A percentile compares a stretch with the other conserved stretches of the same genome.
Evolutionary conservation across 2,329 filamentous ascomycete species (phyloP).

Genomic region (Sporothrix euskadiensis): DNA sequence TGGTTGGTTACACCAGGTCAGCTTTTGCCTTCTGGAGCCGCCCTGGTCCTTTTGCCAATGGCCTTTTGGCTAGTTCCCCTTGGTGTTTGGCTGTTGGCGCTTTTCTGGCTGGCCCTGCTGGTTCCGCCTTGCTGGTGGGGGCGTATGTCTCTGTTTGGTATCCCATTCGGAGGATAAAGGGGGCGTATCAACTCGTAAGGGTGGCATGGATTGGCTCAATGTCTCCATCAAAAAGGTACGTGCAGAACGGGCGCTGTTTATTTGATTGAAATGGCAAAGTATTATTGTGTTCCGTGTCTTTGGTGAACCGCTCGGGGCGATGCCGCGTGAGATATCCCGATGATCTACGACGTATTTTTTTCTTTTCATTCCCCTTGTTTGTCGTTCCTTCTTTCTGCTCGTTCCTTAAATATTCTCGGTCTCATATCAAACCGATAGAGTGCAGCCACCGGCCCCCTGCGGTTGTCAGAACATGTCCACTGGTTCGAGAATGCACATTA

Average conservation of each 20-base stretch:
- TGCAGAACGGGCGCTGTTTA: slow-evolving; percentile 10
- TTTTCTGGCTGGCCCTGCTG: neutral
- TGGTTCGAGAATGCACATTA: neutral
- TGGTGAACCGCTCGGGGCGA: slow-evolving; percentile 4
- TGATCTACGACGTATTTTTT: neutral
- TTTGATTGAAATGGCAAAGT: slow-evolving; percentile 4
- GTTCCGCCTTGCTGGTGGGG: neutral
- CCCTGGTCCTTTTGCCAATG: neutral
- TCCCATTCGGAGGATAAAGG: slow-evolving; percentile 21
- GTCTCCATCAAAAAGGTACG: neutral
- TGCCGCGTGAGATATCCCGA: slow-evolving; percentile 12
- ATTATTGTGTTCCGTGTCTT: neutral
- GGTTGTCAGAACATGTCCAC: neutral
- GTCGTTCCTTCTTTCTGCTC: neutral
- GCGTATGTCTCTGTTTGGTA: slow-evolving; percentile 20
- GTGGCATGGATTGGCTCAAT: slow-evolving; percentile 19
- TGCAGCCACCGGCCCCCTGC: slow-evolving; percentile 6
- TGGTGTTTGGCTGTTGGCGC: slow-evolving; percentile 10
- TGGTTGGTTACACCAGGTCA: neutral
- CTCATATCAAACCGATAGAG: slow-evolving; percentile 1
- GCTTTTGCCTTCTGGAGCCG: neutral
- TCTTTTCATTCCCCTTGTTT: neutral
- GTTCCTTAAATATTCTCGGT: neutral
- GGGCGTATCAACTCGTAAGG: slow-evolving; percentile 6
- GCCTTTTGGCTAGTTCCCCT: slow-evolving; percentile 9